These are phyloP conservation scores for Drechslera avenae DNA, from an alignment of 2,329 filamentous ascomycete species.

Conservation along the genomic window DNA sequence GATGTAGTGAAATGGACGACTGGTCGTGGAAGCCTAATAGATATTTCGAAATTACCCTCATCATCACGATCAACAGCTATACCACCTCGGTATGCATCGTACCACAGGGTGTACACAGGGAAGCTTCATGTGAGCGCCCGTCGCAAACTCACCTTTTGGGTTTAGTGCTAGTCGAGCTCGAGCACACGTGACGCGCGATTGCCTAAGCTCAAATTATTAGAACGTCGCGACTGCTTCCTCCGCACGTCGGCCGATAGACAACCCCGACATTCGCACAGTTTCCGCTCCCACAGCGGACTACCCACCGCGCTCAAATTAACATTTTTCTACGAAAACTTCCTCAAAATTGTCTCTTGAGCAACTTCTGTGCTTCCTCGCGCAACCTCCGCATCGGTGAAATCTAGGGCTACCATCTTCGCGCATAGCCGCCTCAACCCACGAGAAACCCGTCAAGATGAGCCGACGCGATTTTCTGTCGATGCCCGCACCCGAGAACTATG, in stretches of 20 bases:
- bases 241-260: neutral
- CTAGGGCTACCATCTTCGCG: neutral
- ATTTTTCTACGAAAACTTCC: neutral
- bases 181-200: slow-evolving; percentile 25
- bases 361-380: neutral
- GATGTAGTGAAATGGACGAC: too few species aligned
- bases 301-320: too few species aligned
- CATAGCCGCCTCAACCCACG: neutral
- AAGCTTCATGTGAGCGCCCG: neutral
- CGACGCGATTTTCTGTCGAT: slow-evolving; percentile 88
- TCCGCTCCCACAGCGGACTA: too few species aligned
- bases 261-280: neutral
- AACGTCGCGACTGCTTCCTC: slow-evolving; percentile 11
- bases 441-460: slow-evolving; percentile 56
- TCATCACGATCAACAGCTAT: too few species aligned
- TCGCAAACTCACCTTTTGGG: slow-evolving; percentile 30
- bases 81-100: neutral
- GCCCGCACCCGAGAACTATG: slow-evolving; percentile 67
- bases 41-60: too few species aligned
- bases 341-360: neutral
- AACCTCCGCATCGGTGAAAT: neutral
- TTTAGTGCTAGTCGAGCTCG: slow-evolving; percentile 16
- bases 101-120: too few species aligned
- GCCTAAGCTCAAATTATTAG: slow-evolving; percentile 21
- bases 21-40: too few species aligned